Conservation (phyloP, 2,329 filamentous ascomycete species). For the Waltergamsia citrina region DNA sequence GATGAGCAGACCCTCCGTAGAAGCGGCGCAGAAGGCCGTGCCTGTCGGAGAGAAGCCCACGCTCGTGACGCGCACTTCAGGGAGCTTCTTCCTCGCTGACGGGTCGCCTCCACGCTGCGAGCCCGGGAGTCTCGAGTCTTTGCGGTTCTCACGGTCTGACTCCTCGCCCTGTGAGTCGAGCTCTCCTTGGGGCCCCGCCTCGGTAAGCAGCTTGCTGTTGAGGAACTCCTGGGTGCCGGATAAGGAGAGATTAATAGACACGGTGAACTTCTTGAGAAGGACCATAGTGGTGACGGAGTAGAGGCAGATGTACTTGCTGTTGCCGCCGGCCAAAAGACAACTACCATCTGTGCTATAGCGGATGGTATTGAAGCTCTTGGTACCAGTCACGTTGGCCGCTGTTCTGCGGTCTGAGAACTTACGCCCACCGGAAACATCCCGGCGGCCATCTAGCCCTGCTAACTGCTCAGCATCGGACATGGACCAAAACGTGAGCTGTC, state of each 20-base stretch:
- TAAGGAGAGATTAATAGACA: conserved; percentile 89
- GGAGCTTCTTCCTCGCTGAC: conserved; percentile 62
- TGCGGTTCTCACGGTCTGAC: conserved; percentile 78
- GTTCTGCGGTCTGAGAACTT: conserved; percentile 81
- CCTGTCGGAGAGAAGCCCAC: conserved; percentile 86
- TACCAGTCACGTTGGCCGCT: conserved; percentile 82
- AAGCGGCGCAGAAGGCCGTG: conserved; percentile 85
- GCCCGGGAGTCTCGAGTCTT: conserved; percentile 72
- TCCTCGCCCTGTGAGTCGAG: conserved; percentile 82
- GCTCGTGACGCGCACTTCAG: conserved; percentile 76
- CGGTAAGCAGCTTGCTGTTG: conserved; percentile 84
- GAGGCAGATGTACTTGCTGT: conserved; percentile 97
- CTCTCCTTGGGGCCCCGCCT: conserved; percentile 76
- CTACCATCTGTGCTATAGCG: conserved; percentile 87
- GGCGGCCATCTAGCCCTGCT: conserved; percentile 76
- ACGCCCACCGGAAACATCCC: conserved; percentile 87
- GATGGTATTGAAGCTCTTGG: conserved; percentile 82
- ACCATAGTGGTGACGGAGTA: conserved; percentile 94
- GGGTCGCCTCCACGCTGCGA: conserved; percentile 78
- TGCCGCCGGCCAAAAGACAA: conserved; percentile 82
- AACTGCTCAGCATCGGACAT: conserved; percentile 81
- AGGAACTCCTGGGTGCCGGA: conserved; percentile 96
- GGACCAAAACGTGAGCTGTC: conserved; percentile 92
- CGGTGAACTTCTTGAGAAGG: conserved; percentile 87
- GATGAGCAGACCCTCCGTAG: conserved; percentile 86